Base-by-base conservation (phyloP, 129 eudicot species). In the Sambucus nigra region DNA sequence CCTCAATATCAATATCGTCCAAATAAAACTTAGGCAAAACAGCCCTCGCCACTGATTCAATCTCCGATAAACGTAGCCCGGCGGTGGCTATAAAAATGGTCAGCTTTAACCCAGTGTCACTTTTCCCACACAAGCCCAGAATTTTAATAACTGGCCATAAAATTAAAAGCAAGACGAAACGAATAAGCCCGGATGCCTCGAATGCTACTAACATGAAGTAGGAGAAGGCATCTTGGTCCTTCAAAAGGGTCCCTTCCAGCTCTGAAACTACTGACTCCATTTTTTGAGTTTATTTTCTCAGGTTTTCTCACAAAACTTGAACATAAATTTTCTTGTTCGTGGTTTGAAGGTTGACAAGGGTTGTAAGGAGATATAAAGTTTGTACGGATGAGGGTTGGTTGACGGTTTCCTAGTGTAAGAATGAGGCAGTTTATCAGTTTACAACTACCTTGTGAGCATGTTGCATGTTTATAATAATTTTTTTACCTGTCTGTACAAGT, bases 191-290 rank as follows among this genome's bases (percentile, higher is more conserved):
- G 0, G 98, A 91, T 1, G 95, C 95, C 61, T 91, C 98, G 38
- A 85, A 91, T 5, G 98, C 95, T 26, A 91, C 70, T 44, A 85
- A 68, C 98, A 91, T 91, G 84, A 81, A 85, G 64, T 91, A 85
- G 41, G 94, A 74, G 65, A 85, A 91, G 18, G 87, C 64, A 61
- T 91, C 84, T 21, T 67, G 70, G 58, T 74, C 63, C 23, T 61
- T 91, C 55, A 91, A 68, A 39, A 91, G 89, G 20, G 83, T 76
- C 26, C 98, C 98, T 74, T 91, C 94, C 25, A 91, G 78, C 65
- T 79, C 94, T 2, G 98, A 80, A 29, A 85, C 76, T 13, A 91
- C 71, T 6, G 93, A 84, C 67, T 71, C 74, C 76, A 76, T 42
- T 69, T 31, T 51, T 9, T 38, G 12, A 12, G 24, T 50, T 25